Evolutionary conservation across 768 basidiomycete species (phyloP), one percentile per base, ranked within the genome.

Genomic region (Polyporus arcularius): DNA sequence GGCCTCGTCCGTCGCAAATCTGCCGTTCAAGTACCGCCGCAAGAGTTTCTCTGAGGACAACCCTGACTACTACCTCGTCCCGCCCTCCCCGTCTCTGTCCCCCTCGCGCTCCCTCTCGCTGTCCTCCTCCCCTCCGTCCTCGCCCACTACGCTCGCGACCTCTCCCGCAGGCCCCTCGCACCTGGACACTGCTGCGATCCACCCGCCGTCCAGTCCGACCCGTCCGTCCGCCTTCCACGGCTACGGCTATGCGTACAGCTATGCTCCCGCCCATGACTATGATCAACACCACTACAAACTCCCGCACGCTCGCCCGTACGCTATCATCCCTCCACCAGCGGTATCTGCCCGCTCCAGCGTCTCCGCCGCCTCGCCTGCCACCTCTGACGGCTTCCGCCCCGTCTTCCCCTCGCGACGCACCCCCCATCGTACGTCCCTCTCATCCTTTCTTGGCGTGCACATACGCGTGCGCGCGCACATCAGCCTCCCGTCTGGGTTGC

Each of bases 11-110:
- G 57, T 56, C 21, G 26, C 64, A 3, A 60, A 42, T 49, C 26
- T 61, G 53, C 65, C 65, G 30, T 60, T 66, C 60, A 66, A 63
- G 54, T 64, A 51, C 47, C 57, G 63, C 39, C 54, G 66, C 26
- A 67, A 67, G 53, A 64, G 63, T 38, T 51, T 60, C 51, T 59
- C 58, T 7, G 53, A 55, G 8, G 63, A 64, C 51, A 55, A 57
- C 18, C 63, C 39, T 26, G 39, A 14, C n/a, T 38, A 57, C 55
- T 21, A 35, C 54, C 47, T 55, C 16, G 18, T 46, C 4, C 59
- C 53, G 35, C 47, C 54, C 15, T 32, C 45, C 26, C 58, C 62
- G 16, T 52, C 62, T 10, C 58, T 54, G 4, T 63, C 58, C 18
- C 58, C 53, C 43, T 55, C 62, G 2, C 59, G 48, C 56, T 58